Evolutionary conservation across 2,329 filamentous ascomycete genomes (phyloP).

Genomic region (Pseudodiploospora longispora): DNA sequence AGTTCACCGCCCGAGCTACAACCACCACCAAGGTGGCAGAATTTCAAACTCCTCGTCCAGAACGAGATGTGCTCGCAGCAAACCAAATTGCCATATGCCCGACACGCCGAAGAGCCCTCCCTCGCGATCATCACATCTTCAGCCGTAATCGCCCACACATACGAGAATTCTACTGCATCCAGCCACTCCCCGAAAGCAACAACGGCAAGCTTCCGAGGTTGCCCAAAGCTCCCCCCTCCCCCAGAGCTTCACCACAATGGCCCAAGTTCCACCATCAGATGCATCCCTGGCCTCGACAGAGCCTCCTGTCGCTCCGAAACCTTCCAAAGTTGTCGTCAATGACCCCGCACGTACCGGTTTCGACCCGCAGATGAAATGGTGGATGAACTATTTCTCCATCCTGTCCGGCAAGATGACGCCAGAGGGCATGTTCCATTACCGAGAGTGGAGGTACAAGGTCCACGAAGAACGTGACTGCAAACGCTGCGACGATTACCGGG

Average conservation of each 20-base stretch:
- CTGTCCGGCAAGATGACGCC: slow-evolving; percentile 63
- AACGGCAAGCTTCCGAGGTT: too few relatives aligned
- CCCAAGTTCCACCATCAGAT: too few relatives aligned
- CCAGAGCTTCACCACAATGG: too few relatives aligned
- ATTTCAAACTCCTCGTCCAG: slow-evolving; percentile 2
- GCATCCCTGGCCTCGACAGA: too few relatives aligned
- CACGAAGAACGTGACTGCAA: slow-evolving; percentile 73
- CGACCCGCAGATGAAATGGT: slow-evolving; percentile 54
- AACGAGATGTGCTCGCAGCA: slow-evolving; percentile 1
- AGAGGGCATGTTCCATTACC: slow-evolving; percentile 67
- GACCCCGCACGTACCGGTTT: slow-evolving; percentile 55
- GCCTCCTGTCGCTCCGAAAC: slow-evolving; percentile 2
- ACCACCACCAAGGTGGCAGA: slow-evolving; percentile 7
- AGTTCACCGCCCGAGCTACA: slow-evolving; percentile 5
- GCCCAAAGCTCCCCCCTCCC: too few relatives aligned
- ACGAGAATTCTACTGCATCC: not conserved
- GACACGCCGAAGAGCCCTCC: not conserved
- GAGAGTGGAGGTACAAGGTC: slow-evolving; percentile 63
- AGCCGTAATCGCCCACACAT: not conserved
- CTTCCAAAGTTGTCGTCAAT: slow-evolving; percentile 38
- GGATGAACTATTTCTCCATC: slow-evolving; percentile 81
- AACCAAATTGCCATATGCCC: not conserved
- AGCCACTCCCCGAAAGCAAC: too few relatives aligned
- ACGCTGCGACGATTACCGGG: slow-evolving; percentile 71
- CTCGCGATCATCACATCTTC: not conserved